Evolutionary conservation across 1,139 yeast genomes (phyloP), one percentile per base, ranked within the genome.

Genomic region (Saccharomyces hybrid): DNA sequence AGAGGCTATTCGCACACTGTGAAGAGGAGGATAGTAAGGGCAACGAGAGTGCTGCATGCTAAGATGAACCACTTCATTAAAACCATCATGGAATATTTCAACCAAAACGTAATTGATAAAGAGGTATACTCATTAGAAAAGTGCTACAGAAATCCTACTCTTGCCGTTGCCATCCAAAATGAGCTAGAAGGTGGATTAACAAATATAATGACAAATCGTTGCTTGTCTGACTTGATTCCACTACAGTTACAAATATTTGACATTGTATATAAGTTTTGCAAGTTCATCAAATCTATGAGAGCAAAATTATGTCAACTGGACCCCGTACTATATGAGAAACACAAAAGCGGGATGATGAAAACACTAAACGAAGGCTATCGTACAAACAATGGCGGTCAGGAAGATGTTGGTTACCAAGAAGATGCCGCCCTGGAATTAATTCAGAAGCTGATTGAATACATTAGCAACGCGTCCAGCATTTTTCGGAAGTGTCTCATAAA

Each of bases 1-100:
- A 67, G 68, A 5, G 73, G 76, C 14, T 76, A 69, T 52, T 38
- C 59, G 2, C 29, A n/a, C 5, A 52, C 54, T 11, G 56, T 63
- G 6, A 49, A 56, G 13, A 51, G 47, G 7, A 54, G 55, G 47
- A 59, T 64, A 20, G 58, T 60, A 28, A 58, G 53, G 34, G 56
- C 56, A 29, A 58, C 61, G 49, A 57, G 68, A 38, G 51, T 61
- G 4, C 49, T 65, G n/a, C 71, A 67, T 50, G 59, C 60, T 53
- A 59, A 56, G 46, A 67, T 68, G 69, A 64, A 61, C 47, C 63
- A 64, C 47, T 64, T 65, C 32, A 56, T 63, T 38, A 68, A 66
- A 53, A 27, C 55, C 3, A 29, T 66, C 13, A 55, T 59, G 14
- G 70, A 65, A 53, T 65, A 62, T 53, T 60, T 65, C 46, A 56